Base-by-base conservation (phyloP, 805 yeast genomes). In the Zygoascus tannicola region DNA sequence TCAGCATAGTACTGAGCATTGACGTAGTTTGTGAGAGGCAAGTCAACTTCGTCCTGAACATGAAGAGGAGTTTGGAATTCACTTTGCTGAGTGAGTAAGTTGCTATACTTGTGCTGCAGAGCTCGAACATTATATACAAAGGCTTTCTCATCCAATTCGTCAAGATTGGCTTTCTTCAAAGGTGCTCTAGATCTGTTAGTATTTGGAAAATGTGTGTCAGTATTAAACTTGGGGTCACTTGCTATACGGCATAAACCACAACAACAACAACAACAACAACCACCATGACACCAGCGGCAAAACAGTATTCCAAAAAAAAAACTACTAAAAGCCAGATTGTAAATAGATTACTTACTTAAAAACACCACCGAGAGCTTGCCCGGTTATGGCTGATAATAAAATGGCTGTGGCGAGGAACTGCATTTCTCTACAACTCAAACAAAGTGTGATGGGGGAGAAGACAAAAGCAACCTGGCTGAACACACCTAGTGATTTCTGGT, bases 1-100 rank as follows among this genome's bases (percentile, higher is more conserved):
- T 90, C 97, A 36, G 98, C 82, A 64, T 74, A 92, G 68, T 92
- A 90, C 69, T 92, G 98, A 35, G 97, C 97, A 63, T 92, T 92
- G 68, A 85, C 67, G 66, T 90, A 92, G 71, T 92, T 88, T 52
- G 92, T 81, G 63, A 92, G 75, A 12, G 97, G 97, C 39, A 85
- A 73, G 52, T 82, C 81, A 60, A 81, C 86, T 32, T 73, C 76
- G 16, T 59, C 68, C 30, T 56, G 30, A 26, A 12, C 12, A 7
- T 26, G 30, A 26, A 26, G 30, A 26, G 30, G 30, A 12, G 30
- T 26, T 26, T 26, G 30, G 30, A 26, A 26, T 12, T 26, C 30
- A 7, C 10, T 12, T 12, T 26, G 30, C 7, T 26, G 30, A 7
- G 7, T 12, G 10, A 26, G 12, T 12, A 8, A 12, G 30, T 7